phyloP scores from a whole-genome alignment of 2,329 filamentous ascomycete genomes.

The Botrytis fragariae region DNA sequence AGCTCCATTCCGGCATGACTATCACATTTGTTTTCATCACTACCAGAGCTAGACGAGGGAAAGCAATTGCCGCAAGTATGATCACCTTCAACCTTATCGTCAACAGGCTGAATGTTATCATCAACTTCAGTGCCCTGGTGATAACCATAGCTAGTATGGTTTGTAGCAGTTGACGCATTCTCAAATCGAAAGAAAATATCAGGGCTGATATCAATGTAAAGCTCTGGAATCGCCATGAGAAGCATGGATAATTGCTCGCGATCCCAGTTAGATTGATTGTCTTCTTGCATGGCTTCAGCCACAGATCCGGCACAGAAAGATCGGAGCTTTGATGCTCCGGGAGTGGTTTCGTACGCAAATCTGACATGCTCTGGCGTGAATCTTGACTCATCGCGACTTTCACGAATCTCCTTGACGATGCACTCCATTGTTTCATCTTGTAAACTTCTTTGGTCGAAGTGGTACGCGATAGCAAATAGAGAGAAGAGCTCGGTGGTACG shows the following conservation, averaged over 20 bases:
- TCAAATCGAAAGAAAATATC: not conserved
- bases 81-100: not conserved
- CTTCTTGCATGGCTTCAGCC: not conserved
- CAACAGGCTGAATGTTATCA: not conserved
- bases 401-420: not conserved
- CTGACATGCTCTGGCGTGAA: not conserved
- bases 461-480: not conserved
- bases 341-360: not conserved
- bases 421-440: not conserved
- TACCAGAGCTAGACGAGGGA: not conserved
- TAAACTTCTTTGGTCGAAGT: not conserved
- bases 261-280: not conserved
- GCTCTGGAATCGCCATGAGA: not conserved
- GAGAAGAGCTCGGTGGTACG: not conserved
- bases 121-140: not conserved
- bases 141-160: no score
- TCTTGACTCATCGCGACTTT: not conserved
- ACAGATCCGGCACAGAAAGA: not conserved
- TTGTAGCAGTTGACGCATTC: not conserved
- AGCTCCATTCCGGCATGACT: not conserved
- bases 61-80: accelerated
- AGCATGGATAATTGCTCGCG: not conserved
- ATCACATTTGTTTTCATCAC: accelerated
- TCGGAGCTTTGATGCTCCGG: not conserved
- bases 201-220: not conserved